These are phyloP conservation scores for Pythium vanterpoolii DNA, from an alignment of 352 stramenopile genomes.

Conservation along the genomic window DNA sequence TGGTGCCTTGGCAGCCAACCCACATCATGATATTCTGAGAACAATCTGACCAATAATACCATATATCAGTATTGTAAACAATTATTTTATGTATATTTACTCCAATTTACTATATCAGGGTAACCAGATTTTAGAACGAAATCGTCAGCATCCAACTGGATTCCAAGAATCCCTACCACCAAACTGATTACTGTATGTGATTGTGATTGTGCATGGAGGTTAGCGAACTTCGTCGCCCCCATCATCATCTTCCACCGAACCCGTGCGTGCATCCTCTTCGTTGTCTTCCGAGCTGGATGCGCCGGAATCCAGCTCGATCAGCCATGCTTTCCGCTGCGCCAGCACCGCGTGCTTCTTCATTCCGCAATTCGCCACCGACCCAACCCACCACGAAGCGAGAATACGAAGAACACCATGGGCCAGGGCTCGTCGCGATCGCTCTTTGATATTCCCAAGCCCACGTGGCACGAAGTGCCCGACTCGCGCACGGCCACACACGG, in stretches of 20 bases:
- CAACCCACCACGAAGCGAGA: not conserved
- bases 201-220: not conserved
- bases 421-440: conserved; percentile 23
- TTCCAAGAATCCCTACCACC: not conserved
- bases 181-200: too few relatives aligned
- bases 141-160: not conserved
- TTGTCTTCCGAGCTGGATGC: too few relatives aligned
- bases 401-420: conserved; percentile 6
- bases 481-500: conserved; percentile 18
- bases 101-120: not conserved
- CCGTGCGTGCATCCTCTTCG: not conserved
- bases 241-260: not conserved
- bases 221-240: not conserved
- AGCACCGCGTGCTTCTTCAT: not conserved
- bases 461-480: conserved; percentile 23
- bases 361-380: conserved; percentile 4
- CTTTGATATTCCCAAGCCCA: conserved; percentile 9
- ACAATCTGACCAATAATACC: not conserved
- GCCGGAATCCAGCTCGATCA: too few relatives aligned
- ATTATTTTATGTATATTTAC: not conserved
- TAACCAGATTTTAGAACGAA: not conserved
- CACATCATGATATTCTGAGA: not conserved
- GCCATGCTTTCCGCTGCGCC: too few relatives aligned
- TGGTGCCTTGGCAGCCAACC: not conserved
- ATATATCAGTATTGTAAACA: not conserved